Evolutionary conservation across 192 early-diverging fungal genomes (phyloP).

Genomic region (Backusella tarrabulga): DNA sequence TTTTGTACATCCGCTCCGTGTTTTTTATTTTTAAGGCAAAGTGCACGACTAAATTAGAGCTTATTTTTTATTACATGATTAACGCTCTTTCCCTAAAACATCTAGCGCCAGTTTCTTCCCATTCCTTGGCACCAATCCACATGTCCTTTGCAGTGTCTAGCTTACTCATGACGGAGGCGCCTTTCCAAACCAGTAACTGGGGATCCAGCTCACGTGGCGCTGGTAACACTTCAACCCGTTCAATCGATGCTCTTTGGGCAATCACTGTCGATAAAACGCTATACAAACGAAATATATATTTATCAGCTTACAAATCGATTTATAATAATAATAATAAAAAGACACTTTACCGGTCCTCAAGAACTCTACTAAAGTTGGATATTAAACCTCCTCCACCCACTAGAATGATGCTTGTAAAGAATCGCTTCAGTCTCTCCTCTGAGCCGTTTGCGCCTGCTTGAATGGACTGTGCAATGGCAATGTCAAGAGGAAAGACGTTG

Average conservation of each 20-base stretch:
- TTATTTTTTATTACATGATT: constrained; percentile 49
- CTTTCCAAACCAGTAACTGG: constrained; percentile 84
- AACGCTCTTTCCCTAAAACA: constrained; percentile 60
- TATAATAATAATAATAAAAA: background rate
- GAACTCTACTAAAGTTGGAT: constrained; percentile 60
- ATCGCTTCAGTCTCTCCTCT: constrained; percentile 68
- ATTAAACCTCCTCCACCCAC: constrained; percentile 83
- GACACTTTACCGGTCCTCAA: constrained; percentile 54
- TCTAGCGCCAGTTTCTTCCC: constrained; percentile 68
- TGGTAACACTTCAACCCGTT: constrained; percentile 67
- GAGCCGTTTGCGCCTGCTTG: constrained; percentile 50
- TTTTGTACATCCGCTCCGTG: no score
- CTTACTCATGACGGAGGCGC: constrained; percentile 74
- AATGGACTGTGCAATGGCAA: constrained; percentile 70
- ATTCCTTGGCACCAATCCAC: constrained; percentile 75
- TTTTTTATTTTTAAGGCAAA: no score
- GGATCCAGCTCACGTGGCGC: constrained; percentile 85
- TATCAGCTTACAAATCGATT: no score
- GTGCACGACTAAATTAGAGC: no score
- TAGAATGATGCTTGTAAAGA: constrained; percentile 78
- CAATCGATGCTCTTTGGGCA: constrained; percentile 39
- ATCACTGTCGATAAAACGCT: constrained; percentile 33
- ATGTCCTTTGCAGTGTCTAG: constrained; percentile 77
- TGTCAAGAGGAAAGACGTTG: constrained; percentile 57
- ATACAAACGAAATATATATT: background rate